These are phyloP conservation scores for Leucoagaricus sp. DNA, from an alignment of 1,284 basidiomycete genomes.

Conservation along the genomic window DNA sequence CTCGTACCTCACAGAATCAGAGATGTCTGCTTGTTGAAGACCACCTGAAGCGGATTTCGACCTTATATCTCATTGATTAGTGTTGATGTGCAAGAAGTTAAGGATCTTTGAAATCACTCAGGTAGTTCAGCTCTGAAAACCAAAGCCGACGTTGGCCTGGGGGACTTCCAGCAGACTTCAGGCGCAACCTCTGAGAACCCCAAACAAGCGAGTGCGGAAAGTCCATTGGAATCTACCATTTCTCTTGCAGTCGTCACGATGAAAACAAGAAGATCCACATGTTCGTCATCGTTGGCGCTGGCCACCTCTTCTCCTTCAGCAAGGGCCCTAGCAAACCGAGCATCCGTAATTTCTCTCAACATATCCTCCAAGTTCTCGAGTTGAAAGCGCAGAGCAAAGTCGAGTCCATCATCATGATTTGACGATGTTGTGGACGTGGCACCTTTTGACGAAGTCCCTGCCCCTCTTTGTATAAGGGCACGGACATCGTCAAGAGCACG, in stretches of 20 bases:
- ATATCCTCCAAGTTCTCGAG: slow-evolving; percentile 8
- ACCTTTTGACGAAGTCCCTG: neutral
- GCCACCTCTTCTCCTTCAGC: neutral
- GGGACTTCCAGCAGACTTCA: too few relatives aligned
- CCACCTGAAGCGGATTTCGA: too few relatives aligned
- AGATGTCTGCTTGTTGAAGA: too few relatives aligned
- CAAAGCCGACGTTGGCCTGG: too few relatives aligned
- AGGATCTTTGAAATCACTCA: too few relatives aligned
- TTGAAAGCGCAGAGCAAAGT: slow-evolving; percentile 8
- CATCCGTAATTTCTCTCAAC: slow-evolving; percentile 9
- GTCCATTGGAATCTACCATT: neutral
- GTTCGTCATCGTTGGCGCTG: neutral
- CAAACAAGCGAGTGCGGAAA: too few relatives aligned
- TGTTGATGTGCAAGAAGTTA: too few relatives aligned
- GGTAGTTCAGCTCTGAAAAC: too few relatives aligned
- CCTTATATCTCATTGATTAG: too few relatives aligned
- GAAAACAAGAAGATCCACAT: neutral
- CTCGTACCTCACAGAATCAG: too few relatives aligned
- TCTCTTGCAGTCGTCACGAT: neutral
- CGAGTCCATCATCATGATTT: neutral
- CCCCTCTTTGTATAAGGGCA: neutral
- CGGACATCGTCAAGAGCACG: neutral
- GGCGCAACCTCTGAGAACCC: too few relatives aligned
- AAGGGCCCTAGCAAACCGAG: slow-evolving; percentile 1
- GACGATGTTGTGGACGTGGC: neutral